Base-by-base conservation (phyloP, 139 green algal species). In the Yamagishiella unicocca region DNA sequence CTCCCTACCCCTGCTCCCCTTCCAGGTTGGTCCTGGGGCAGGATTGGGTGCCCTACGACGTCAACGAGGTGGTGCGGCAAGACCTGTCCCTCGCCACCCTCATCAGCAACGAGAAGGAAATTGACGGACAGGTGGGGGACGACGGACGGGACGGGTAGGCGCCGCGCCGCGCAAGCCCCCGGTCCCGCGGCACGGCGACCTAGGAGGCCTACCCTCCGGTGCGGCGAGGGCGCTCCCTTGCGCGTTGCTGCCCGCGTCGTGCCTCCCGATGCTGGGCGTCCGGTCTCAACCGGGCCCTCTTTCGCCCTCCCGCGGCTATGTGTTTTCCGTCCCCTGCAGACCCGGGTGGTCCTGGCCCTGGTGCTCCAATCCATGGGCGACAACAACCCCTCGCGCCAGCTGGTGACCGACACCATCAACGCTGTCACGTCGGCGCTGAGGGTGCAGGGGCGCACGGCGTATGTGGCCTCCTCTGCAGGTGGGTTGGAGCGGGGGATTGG, bases 391-490 rank as follows among this genome's bases (percentile, higher is more conserved):
- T 29, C 22, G 2, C 62, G 29, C 29, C 2, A 53, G 33, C 54
- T 79, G 0, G 31, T 89, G 17, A 12, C 33, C 14, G 29, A 35
- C 29, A 45, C 42, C 14, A 17, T 62, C 27, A 19, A 58, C 3
- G 74, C 70, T 53, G 31, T 91, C 70, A 54, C 85, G 31, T 64
- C 81, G 66, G 40, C 72, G 38, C 50, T 93, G 25, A 67, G 91
- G 43, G 87, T 91, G 17, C 74, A 83, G 14, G 91, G 89, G 3
- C 89, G 90, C 29, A 94, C 90, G 4, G 91, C 93, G 24, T 95
- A 94, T 68, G 83, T 95, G 14, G 80, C 91, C 1, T 64, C 40
- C 24, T 71, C 5, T 3, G 45, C 88, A 6, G 85, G 88, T 84
- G 33, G 35, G 62, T 53, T n/a, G 21, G 21, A 67, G 31, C 88